phyloP scores from a whole-genome alignment of 202 grass and related monocot species.

The Zizania palustris region DNA sequence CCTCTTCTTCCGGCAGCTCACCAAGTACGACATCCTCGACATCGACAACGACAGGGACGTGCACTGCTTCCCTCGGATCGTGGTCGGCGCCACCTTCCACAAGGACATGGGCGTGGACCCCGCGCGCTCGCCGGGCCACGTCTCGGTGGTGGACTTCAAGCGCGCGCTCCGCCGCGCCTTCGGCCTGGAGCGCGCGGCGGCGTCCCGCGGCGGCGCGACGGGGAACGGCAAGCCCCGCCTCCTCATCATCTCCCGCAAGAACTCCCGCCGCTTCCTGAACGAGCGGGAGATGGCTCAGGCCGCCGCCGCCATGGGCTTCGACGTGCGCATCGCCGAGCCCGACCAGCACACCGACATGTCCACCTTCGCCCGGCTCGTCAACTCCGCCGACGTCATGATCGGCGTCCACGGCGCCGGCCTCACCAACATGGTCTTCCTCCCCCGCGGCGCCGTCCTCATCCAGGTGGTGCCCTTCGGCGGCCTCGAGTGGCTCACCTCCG shows the following conservation, averaged over 20 bases:
- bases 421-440: slow-evolving; percentile 86
- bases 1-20: slow-evolving; percentile 49
- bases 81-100: slow-evolving; percentile 65
- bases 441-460: slow-evolving; percentile 61
- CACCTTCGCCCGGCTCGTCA: slow-evolving; percentile 59
- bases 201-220: slow-evolving; percentile 45
- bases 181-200: slow-evolving; percentile 47
- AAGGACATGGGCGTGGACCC: slow-evolving; percentile 78
- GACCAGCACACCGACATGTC: slow-evolving; percentile 60
- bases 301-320: slow-evolving; percentile 48
- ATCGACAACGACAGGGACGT: slow-evolving; percentile 50
- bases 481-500: slow-evolving; percentile 60
- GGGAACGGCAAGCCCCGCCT: slow-evolving; percentile 44
- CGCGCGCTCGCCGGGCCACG: slow-evolving; percentile 32
- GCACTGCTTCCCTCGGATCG: slow-evolving; percentile 60
- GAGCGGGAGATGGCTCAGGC: slow-evolving; percentile 49
- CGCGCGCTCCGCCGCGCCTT: slow-evolving; percentile 54
- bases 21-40: slow-evolving; percentile 52
- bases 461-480: slow-evolving; percentile 81
- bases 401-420: slow-evolving; percentile 79
- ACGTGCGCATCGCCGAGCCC: slow-evolving; percentile 67
- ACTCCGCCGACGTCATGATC: slow-evolving; percentile 72
- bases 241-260: slow-evolving; percentile 67
- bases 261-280: slow-evolving; percentile 58
- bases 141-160: slow-evolving; percentile 69